These are phyloP conservation scores for Porphyridium purpureum DNA, from an alignment of 23 red algal species.

Conservation along the genomic window DNA sequence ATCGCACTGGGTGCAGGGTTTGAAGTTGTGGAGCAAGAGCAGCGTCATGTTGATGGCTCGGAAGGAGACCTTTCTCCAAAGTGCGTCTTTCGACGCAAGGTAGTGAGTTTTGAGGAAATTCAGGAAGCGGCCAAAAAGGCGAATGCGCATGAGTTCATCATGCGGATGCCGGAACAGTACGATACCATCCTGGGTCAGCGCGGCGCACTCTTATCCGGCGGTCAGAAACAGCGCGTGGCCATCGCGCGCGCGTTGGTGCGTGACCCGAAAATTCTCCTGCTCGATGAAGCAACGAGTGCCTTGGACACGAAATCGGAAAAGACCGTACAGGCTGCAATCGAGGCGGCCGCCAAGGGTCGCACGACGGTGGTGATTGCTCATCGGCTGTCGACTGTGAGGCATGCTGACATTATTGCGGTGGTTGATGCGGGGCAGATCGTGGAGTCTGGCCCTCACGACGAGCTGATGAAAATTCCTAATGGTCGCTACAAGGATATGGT, in stretches of 20 bases:
- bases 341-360: constrained; percentile 35
- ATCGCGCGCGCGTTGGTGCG: constrained; percentile 82
- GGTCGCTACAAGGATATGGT: constrained; percentile 64
- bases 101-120: constrained; percentile 54
- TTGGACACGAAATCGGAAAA: constrained; percentile 64
- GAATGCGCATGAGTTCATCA: constrained; percentile 80
- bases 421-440: constrained; percentile 65
- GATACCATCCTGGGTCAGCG: constrained; percentile 86
- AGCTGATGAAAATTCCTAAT: constrained; percentile 23
- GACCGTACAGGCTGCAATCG: constrained; percentile 78
- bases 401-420: constrained; percentile 81
- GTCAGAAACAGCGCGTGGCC: constrained; percentile 92
- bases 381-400: constrained; percentile 59
- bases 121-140: constrained; percentile 50
- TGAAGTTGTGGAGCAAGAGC: constrained; percentile 12
- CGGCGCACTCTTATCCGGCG: constrained; percentile 62
- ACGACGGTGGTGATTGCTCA: constrained; percentile 95
- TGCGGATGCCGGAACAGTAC: constrained; percentile 56
- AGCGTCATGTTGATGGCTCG: too few relatives aligned
- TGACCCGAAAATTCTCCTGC: constrained; percentile 49
- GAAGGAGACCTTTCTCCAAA: too few relatives aligned
- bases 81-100: constrained; percentile 17
- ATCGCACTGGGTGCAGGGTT: constrained; percentile 54
- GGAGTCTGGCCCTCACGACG: constrained; percentile 54
- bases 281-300: constrained; percentile 76